These are phyloP conservation scores for Diaporthe caulivora DNA, from an alignment of 2,329 filamentous ascomycete genomes.

Conservation along the genomic window DNA sequence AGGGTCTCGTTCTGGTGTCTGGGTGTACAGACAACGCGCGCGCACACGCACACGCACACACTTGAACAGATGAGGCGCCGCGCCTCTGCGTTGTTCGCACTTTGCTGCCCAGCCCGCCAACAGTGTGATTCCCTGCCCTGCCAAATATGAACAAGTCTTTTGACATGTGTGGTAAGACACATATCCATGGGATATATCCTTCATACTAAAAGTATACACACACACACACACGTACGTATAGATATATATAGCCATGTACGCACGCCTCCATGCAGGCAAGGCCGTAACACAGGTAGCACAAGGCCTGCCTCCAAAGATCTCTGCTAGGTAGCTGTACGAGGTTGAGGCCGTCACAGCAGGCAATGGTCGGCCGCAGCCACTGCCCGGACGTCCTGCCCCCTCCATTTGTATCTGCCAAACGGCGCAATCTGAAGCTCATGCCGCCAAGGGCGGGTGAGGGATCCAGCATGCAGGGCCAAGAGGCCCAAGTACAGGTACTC, in stretches of 20 bases:
- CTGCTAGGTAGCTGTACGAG: constrained; percentile 15
- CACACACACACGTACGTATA: too few relatives aligned
- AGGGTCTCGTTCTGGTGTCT: constrained; percentile 5
- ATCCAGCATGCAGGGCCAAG: constrained; percentile 33
- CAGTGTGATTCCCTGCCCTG: neutral
- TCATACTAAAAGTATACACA: too few relatives aligned
- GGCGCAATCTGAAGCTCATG: constrained; percentile 17
- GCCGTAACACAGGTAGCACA: neutral
- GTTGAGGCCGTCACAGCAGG: constrained; percentile 28
- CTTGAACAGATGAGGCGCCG: neutral
- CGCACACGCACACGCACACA: neutral
- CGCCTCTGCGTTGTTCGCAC: neutral
- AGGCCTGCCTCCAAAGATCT: neutral
- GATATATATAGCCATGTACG: neutral
- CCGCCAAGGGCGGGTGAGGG: constrained; percentile 31
- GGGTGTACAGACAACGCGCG: neutral
- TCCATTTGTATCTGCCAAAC: constrained; percentile 27
- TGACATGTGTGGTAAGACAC: neutral
- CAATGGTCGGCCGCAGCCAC: constrained; percentile 36
- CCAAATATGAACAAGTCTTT: neutral
- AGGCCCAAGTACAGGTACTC: neutral
- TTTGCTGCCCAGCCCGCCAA: constrained; percentile 12
- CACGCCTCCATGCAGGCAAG: neutral
- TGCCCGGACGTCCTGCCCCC: constrained; percentile 14
- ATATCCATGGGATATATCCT: neutral